Conservation (phyloP, 768 basidiomycete genomes). For the Trichaptum fuscoviolaceum region DNA sequence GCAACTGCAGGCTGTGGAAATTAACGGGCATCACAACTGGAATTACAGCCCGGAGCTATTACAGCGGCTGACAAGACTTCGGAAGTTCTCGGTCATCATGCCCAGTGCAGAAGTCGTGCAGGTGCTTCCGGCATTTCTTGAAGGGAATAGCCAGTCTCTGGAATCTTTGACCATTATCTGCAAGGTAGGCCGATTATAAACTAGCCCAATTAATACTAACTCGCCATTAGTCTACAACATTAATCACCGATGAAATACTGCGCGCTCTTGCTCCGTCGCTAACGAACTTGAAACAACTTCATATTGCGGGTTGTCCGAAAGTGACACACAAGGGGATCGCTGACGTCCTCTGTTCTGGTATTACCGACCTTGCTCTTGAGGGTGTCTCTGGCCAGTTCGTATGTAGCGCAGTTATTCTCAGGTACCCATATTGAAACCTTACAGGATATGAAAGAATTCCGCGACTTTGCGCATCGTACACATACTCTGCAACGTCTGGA, state of each 20-base stretch:
- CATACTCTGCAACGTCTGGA: conserved; percentile 38
- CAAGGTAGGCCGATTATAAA: conserved; percentile 41
- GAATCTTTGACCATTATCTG: conserved; percentile 62
- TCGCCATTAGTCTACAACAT: conserved; percentile 44
- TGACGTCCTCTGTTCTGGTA: conserved; percentile 43
- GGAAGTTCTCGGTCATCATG: conserved; percentile 68
- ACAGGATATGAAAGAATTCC: conserved; percentile 52
- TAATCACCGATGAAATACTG: conserved; percentile 55
- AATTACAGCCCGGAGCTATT: conserved; percentile 53
- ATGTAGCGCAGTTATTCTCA: conserved; percentile 17
- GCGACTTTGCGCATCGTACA: conserved; percentile 28
- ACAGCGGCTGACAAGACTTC: conserved; percentile 42
- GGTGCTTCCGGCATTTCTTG: conserved; percentile 48
- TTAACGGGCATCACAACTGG: conserved; percentile 58
- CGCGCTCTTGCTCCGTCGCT: conserved; percentile 45
- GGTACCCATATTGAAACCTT: conserved; percentile 3
- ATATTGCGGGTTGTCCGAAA: conserved; percentile 63
- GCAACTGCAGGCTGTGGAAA: conserved; percentile 52
- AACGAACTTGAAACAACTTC: conserved; percentile 46
- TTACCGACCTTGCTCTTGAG: conserved; percentile 56
- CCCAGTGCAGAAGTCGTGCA: conserved; percentile 52
- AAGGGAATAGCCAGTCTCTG: conserved; percentile 38
- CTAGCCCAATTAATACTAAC: background rate
- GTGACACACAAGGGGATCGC: conserved; percentile 59
- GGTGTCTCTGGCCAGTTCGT: conserved; percentile 59